phyloP scores from a whole-genome alignment of 225 moss, liverwort and hornwort species.

The Thuidium tamariscinum region DNA sequence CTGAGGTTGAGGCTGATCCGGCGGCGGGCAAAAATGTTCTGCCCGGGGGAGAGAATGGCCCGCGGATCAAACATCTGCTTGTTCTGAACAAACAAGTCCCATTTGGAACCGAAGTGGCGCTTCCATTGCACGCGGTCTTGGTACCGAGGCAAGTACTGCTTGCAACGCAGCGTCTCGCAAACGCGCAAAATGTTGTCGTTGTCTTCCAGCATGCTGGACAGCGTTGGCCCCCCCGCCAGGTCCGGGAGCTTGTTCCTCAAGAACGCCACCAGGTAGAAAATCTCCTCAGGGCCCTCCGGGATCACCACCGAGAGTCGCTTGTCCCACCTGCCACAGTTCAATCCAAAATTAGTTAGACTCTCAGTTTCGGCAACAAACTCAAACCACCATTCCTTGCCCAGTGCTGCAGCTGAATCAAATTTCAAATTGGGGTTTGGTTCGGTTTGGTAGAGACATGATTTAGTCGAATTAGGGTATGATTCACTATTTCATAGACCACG shows the following conservation, averaged over 20 bases:
- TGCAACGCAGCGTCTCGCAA: constrained; percentile 24
- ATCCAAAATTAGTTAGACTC: not conserved
- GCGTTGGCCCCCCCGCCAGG: not conserved
- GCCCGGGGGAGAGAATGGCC: constrained; percentile 38
- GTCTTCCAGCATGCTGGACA: constrained; percentile 22
- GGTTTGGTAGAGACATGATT: not conserved
- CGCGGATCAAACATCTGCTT: constrained; percentile 41
- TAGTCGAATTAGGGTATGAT: not conserved
- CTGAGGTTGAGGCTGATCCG: not conserved
- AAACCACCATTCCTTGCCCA: not conserved
- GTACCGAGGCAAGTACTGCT: constrained; percentile 34
- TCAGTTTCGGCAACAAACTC: not conserved
- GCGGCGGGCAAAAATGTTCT: constrained; percentile 42
- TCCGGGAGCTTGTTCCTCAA: constrained; percentile 30
- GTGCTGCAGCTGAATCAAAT: not conserved
- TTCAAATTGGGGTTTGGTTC: not conserved
- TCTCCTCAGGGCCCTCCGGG: constrained; percentile 24
- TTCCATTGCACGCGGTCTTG: constrained; percentile 25
- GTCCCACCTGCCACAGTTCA: constrained; percentile 32
- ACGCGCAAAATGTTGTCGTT: constrained; percentile 16
- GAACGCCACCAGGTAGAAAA: constrained; percentile 46
- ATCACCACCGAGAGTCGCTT: constrained; percentile 26
- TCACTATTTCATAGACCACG: not conserved
- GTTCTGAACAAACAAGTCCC: constrained; percentile 36
- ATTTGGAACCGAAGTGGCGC: constrained; percentile 42